Evolutionary conservation across 345 rosid species (phyloP).

Genomic region (Angophora floribunda): DNA sequence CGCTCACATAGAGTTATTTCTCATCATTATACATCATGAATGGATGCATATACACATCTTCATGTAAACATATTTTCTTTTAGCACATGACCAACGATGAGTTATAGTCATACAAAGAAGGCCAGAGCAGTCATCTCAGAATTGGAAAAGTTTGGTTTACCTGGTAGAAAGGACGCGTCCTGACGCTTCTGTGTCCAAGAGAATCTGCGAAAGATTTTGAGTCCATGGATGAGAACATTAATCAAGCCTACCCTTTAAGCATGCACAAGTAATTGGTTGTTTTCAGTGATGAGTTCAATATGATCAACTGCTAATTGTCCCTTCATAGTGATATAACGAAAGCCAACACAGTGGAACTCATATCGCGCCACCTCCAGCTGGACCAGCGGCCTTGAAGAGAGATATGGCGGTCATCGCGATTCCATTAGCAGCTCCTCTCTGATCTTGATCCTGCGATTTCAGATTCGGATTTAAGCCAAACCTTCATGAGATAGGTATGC

Average conservation of each 20-base stretch:
- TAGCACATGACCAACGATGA: background rate
- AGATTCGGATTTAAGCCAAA: background rate
- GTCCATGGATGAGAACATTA: background rate
- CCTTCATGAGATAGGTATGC: background rate
- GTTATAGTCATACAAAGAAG: background rate
- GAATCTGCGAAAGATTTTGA: conserved; percentile 16
- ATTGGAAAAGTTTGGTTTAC: conserved; percentile 1
- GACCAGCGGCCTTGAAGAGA: conserved; percentile 44
- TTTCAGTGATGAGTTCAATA: background rate
- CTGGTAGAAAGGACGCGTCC: conserved; percentile 29
- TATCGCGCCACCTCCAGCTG: conserved; percentile 41
- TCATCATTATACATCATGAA: background rate
- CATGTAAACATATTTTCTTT: background rate
- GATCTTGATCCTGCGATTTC: conserved; percentile 31
- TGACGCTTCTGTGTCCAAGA: conserved; percentile 43
- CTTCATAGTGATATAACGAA: no score
- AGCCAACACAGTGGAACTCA: conserved; percentile 5
- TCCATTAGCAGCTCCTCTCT: conserved; percentile 55
- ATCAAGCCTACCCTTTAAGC: background rate
- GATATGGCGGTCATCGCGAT: conserved; percentile 41
- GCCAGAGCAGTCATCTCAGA: background rate
- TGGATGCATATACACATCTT: background rate
- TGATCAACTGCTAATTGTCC: background rate
- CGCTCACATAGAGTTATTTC: background rate
- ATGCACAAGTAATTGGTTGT: background rate